Evolutionary conservation across 352 stramenopile genomes (phyloP), one percentile per base, ranked within the genome.

Genomic region (Phytophthora sp.): DNA sequence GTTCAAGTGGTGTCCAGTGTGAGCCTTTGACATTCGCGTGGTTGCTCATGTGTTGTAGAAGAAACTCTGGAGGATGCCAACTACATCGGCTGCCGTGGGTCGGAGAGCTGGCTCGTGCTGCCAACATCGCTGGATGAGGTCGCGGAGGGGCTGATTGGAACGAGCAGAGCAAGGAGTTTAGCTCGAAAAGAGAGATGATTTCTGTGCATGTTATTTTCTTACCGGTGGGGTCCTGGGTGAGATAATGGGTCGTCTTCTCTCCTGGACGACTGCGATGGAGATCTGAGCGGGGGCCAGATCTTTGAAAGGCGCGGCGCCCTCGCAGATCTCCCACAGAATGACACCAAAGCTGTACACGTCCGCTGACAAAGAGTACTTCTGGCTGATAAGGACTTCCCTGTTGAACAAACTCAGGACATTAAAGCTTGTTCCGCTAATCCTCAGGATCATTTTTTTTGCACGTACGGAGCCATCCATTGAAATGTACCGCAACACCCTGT

Each of bases 321-420:
- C 86, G 35, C 86, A 92, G 21, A 94, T 92, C 57, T 94, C 86
- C 84, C 86, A 94, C 69, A 93, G 69, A 38, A 94, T 86, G 49
- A 93, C 63, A 1, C 77, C 86, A 67, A 93, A 90, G 63, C 86
- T 93, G 80, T 94, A 93, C 49, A 94, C 79, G 29, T 94, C 82
- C 0, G 82, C 84, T 21, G 79, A 81, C 2, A 93, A 64, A 3
- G 84, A 92, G 52, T 94, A 93, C 26, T 70, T 72, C 29, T 81
- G 55, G 18, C 76, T 90, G 11, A 77, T 74, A 15, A 94, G 82
- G 3, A 94, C 82, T 67, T 93, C 84, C 4, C 84, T 94, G 58
- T 41, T 57, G 15, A 47, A 8, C 26, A 58, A 21, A 12, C 21
- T 44, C 18, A 47, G 9, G 31, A 42, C 16, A 53, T 33, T 12